A percentile compares a stretch with the other conserved stretches of the same genome.
phyloP scores from a whole-genome alignment of 2,329 filamentous ascomycete genomes.

The Aspergillus aculeatinus region DNA sequence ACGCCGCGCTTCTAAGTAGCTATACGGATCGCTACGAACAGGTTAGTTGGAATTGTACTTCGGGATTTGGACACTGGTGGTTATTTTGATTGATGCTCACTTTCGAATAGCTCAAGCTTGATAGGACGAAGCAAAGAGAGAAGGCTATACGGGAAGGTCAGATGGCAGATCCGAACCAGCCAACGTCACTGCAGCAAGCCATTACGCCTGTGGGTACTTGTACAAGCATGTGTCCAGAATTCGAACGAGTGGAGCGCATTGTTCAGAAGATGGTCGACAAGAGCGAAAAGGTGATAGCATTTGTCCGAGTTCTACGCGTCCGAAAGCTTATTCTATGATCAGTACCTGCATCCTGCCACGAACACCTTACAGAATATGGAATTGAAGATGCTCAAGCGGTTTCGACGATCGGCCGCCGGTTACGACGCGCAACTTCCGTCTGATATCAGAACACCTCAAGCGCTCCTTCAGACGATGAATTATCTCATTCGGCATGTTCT shows the following conservation, averaged over 20 bases:
- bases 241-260: slow-evolving; percentile 61
- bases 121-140: slow-evolving; percentile 51
- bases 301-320: not conserved
- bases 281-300: slow-evolving; percentile 54
- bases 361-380: slow-evolving; percentile 36
- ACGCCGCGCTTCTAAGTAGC: slow-evolving; percentile 22
- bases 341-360: slow-evolving; percentile 39
- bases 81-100: slow-evolving; percentile 2
- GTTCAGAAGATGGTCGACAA: slow-evolving; percentile 62
- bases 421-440: slow-evolving; percentile 63
- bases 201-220: slow-evolving; percentile 63
- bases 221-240: slow-evolving; percentile 64
- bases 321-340: slow-evolving; percentile 1
- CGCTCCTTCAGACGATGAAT: slow-evolving; percentile 48
- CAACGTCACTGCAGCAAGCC: slow-evolving; percentile 59
- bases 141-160: slow-evolving; percentile 54
- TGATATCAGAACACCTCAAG: slow-evolving; percentile 59
- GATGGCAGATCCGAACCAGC: slow-evolving; percentile 60
- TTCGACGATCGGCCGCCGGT: slow-evolving; percentile 62
- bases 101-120: slow-evolving; percentile 46
- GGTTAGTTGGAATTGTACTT: slow-evolving; percentile 24
- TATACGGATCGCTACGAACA: slow-evolving; percentile 40
- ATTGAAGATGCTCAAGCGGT: slow-evolving; percentile 62
- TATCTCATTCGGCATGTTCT: slow-evolving; percentile 54
- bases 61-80: not conserved